Conservation (phyloP, 306 rosid species). For the Rubus parviflorus region DNA sequence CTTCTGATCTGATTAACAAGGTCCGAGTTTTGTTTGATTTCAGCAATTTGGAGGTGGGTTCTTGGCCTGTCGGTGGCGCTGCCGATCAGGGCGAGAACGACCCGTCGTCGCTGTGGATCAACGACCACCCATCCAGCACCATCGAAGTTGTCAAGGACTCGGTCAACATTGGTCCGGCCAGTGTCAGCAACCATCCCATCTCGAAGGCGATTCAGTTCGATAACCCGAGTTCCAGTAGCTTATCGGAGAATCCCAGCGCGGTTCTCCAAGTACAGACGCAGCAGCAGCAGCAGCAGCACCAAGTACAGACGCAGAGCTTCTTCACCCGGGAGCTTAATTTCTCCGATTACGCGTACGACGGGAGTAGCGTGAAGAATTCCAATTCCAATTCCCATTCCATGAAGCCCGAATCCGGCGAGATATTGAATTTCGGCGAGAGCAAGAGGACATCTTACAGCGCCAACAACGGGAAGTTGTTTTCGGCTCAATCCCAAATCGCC, state of each 20-base stretch:
- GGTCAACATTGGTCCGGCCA: slow-evolving; percentile 20
- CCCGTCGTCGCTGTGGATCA: slow-evolving; percentile 79
- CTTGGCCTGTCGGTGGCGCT: slow-evolving; percentile 53
- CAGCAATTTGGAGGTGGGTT: slow-evolving; percentile 50
- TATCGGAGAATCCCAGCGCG: slow-evolving; percentile 59
- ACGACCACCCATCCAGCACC: slow-evolving; percentile 43
- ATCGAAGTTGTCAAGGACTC: slow-evolving; percentile 55
- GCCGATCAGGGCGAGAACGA: slow-evolving; percentile 81
- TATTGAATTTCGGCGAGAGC: slow-evolving; percentile 73
- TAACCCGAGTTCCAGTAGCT: slow-evolving; percentile 55
- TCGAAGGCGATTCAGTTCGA: slow-evolving; percentile 53
- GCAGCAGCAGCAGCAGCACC: slow-evolving; percentile 26
- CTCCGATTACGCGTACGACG: slow-evolving; percentile 55
- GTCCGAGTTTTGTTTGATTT: slow-evolving; percentile 74
- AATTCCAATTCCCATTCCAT: slow-evolving; percentile 39
- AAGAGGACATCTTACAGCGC: slow-evolving; percentile 44
- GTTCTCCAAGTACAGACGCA: slow-evolving; percentile 36
- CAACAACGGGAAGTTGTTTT: slow-evolving; percentile 41
- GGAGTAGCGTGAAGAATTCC: slow-evolving; percentile 40
- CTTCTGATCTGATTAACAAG: slow-evolving; percentile 75
- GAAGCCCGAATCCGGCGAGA: slow-evolving; percentile 90
- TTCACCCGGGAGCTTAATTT: slow-evolving; percentile 66
- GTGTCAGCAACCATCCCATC: slow-evolving; percentile 19
- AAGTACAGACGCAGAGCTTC: slow-evolving; percentile 52
- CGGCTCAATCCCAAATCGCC: slow-evolving; percentile 49